Evolutionary conservation across 2,329 filamentous ascomycete genomes (phyloP).

Genomic region (Xylariomycetidae sp.): DNA sequence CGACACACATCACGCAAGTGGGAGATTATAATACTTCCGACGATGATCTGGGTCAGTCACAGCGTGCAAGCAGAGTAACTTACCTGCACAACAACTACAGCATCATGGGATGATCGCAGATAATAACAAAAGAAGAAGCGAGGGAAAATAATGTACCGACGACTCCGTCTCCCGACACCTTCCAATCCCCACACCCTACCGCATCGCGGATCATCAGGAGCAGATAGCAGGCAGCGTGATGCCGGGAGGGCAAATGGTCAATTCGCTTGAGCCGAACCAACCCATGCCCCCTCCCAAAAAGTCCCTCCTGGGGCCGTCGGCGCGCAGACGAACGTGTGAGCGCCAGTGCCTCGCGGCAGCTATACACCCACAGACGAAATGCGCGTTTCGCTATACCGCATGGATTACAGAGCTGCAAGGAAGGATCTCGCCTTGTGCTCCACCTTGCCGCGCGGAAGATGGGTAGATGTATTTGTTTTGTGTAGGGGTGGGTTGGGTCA

Average conservation of each 20-base stretch:
- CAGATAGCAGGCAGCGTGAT: conserved; percentile 32
- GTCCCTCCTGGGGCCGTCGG: conserved; percentile 26
- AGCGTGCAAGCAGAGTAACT: too few relatives aligned
- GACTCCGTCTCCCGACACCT: conserved; percentile 30
- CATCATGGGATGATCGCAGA: too few relatives aligned
- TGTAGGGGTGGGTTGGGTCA: conserved; percentile 1
- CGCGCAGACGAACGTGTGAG: conserved; percentile 12
- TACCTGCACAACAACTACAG: too few relatives aligned
- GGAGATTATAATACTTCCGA: too few relatives aligned
- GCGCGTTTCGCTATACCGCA: conserved; percentile 56
- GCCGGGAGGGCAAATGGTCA: conserved; percentile 39
- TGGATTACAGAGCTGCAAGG: conserved; percentile 73
- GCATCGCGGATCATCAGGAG: conserved; percentile 8
- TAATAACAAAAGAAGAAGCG: conserved; percentile 4
- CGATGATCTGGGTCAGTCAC: too few relatives aligned
- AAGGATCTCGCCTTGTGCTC: conserved; percentile 70
- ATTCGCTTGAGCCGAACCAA: conserved; percentile 30
- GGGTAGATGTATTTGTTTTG: conserved; percentile 2
- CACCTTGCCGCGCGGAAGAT: conserved; percentile 63
- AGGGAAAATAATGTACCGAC: conserved; percentile 34
- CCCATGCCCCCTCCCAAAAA: conserved; percentile 16
- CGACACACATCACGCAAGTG: too few relatives aligned
- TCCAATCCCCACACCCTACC: conserved; percentile 13
- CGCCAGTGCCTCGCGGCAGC: too few relatives aligned
- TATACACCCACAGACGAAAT: too few relatives aligned